Conservation (phyloP, 352 stramenopile genomes). For the Pythium guiyangense region DNA sequence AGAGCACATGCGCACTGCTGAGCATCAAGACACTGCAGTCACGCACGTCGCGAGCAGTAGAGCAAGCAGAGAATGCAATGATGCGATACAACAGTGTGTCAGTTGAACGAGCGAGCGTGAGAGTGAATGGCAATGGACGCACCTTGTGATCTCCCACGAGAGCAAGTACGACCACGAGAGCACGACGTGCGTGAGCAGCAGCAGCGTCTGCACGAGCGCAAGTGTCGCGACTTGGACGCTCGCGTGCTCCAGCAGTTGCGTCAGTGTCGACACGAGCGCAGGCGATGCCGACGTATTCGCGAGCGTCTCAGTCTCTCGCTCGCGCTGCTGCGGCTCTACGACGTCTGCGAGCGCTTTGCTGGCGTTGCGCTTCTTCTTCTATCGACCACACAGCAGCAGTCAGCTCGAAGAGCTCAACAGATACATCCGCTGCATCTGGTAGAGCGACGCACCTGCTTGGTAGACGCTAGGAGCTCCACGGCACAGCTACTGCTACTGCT, state of each 20-base stretch:
- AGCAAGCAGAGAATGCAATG: too few relatives aligned
- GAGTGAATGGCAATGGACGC: background rate
- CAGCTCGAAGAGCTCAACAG: too few relatives aligned
- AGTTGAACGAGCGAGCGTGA: background rate
- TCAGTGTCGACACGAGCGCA: background rate
- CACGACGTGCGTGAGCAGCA: conserved; percentile 25
- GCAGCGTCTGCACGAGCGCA: conserved; percentile 21
- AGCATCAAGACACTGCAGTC: conserved; percentile 28
- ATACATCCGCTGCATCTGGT: too few relatives aligned
- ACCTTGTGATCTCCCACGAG: conserved; percentile 46
- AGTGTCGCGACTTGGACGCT: conserved; percentile 27
- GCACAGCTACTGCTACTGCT: background rate
- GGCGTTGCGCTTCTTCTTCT: too few relatives aligned
- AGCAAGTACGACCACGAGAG: conserved; percentile 20
- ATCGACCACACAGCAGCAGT: too few relatives aligned
- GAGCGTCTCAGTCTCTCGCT: background rate
- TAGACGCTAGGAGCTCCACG: background rate
- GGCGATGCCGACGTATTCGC: background rate
- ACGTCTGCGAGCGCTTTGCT: too few relatives aligned
- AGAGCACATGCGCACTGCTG: conserved; percentile 44
- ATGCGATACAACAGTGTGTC: background rate
- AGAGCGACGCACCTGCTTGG: too few relatives aligned
- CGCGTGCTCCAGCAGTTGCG: conserved; percentile 6
- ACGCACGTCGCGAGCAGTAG: too few relatives aligned
- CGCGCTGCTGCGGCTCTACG: background rate